Conservation (phyloP, 306 rosid species). For the Casuarina equisetifolia region DNA sequence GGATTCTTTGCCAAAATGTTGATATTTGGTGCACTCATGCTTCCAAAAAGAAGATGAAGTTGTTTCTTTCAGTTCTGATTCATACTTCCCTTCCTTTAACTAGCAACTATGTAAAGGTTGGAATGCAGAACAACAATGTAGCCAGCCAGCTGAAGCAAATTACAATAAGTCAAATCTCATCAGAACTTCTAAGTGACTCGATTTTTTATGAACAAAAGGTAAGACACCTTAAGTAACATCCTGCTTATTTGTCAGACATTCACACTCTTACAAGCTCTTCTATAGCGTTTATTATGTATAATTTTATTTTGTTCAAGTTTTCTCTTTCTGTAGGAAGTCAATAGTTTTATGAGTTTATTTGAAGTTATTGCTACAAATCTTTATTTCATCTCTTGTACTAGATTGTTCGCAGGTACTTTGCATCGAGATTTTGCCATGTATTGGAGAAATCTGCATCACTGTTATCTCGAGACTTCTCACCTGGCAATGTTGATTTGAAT, state of each 20-base stretch:
- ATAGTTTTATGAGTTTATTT: constrained; percentile 7
- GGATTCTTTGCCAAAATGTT: constrained; percentile 72
- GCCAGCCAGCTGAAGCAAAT: constrained; percentile 46
- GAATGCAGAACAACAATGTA: constrained; percentile 26
- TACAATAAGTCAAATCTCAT: constrained; percentile 60
- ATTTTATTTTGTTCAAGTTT: constrained; percentile 13
- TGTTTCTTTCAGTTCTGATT: constrained; percentile 61
- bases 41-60: constrained; percentile 64
- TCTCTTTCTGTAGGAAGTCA: constrained; percentile 17
- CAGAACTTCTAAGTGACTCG: constrained; percentile 62
- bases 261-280: constrained; percentile 8
- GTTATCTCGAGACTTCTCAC: constrained; percentile 30
- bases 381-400: constrained; percentile 49
- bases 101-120: constrained; percentile 40
- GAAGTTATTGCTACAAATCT: constrained; percentile 18
- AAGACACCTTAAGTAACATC: constrained; percentile 35
- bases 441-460: constrained; percentile 54
- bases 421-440: constrained; percentile 63
- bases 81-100: constrained; percentile 46
- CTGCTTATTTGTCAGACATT: not conserved
- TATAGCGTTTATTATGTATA: constrained; percentile 11
- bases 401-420: constrained; percentile 79
- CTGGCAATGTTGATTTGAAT: constrained; percentile 40
- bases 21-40: constrained; percentile 81
- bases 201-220: constrained; percentile 69